Evolutionary conservation across 2,329 filamentous ascomycete genomes (phyloP), one percentile per base, ranked within the genome.

Genomic region (Stemphylium lycopersici): DNA sequence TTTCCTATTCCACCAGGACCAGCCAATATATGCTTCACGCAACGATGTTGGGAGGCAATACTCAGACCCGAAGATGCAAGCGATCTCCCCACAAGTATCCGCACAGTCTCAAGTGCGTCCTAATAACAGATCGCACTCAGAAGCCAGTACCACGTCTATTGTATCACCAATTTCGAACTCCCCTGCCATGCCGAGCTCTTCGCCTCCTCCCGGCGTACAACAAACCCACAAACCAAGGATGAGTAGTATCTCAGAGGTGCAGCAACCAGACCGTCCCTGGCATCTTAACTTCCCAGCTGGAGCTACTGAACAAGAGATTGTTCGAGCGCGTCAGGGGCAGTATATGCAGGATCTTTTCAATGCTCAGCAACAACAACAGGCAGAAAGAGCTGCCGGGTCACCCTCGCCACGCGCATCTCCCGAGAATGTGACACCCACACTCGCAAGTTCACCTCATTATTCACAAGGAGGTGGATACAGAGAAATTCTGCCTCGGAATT

Each of bases 221-320:
- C 61, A 57, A 26, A 39, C 49, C 3, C 68, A 69, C 41, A 68
- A 67, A 46, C 52, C 64, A 18, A 69, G 69, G 38, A 76, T 75
- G 71, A 71, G 65, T 40, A 75, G 71, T 38, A 76, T 76, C 8
- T 64, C 65, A 8, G 72, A 75, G 53, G 63, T 67, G 11, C 58
- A 65, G 31, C 58, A 65, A 20, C 59, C 65, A 46, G 68, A 72
- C 48, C 60, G 63, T 13, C 67, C 68, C 13, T 74, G 71, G 71
- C 67, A 73, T 55, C 47, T 74, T 47, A 71, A 70, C 46, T 61
- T 75, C 12, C 73, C 71, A 4, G 62, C 65, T 22, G 70, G 72
- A 45, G 70, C 68, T 2, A 72, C 69, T 2, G 71, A 74, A 36
- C 69, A 74, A 46, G 72, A 75, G 37, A 72, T 73, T 48, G 70